Conservation (phyloP, 2,329 filamentous ascomycete species). For the Dactylellina cionopaga region DNA sequence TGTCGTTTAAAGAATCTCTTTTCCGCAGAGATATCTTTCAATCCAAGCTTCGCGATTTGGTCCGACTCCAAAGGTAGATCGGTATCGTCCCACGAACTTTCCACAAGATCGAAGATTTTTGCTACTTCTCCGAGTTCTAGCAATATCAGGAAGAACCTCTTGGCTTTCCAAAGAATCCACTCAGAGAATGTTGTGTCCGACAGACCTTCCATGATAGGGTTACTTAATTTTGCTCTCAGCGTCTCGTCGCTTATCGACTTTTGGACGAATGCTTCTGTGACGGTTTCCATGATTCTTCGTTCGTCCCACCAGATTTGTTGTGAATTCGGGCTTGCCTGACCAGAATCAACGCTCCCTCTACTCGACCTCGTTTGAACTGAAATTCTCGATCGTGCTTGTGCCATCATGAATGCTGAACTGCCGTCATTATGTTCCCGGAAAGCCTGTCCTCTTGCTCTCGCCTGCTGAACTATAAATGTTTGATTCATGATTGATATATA, state of each 20-base stretch:
- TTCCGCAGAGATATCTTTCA: conserved; percentile 74
- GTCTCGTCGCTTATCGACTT: conserved; percentile 51
- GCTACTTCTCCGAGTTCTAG: conserved; percentile 75
- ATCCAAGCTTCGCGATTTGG: conserved; percentile 71
- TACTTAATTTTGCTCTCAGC: conserved; percentile 66
- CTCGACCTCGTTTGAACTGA: conserved; percentile 46
- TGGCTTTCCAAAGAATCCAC: conserved; percentile 77
- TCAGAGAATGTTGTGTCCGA: conserved; percentile 81
- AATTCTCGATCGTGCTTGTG: conserved; percentile 45
- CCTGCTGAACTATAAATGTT: conserved; percentile 43
- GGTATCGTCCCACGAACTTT: conserved; percentile 79
- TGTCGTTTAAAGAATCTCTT: conserved; percentile 76
- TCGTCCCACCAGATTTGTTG: conserved; percentile 50
- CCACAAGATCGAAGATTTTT: conserved; percentile 78
- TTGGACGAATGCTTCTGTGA: conserved; percentile 39
- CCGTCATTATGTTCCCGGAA: conserved; percentile 39
- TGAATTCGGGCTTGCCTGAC: conserved; percentile 13
- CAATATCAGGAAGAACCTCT: conserved; percentile 76
- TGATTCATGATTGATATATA: conserved; percentile 34
- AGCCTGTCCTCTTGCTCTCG: conserved; percentile 35
- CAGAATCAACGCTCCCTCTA: conserved; percentile 44
- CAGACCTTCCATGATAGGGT: conserved; percentile 72
- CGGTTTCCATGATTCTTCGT: conserved; percentile 43
- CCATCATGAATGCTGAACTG: conserved; percentile 42
- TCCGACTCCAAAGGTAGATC: conserved; percentile 76